Percentiles rank a stretch among this genome's conserved stretches.
phyloP scores from a whole-genome alignment of 2,329 filamentous ascomycete species.

The Ophiostoma pallidulum region DNA sequence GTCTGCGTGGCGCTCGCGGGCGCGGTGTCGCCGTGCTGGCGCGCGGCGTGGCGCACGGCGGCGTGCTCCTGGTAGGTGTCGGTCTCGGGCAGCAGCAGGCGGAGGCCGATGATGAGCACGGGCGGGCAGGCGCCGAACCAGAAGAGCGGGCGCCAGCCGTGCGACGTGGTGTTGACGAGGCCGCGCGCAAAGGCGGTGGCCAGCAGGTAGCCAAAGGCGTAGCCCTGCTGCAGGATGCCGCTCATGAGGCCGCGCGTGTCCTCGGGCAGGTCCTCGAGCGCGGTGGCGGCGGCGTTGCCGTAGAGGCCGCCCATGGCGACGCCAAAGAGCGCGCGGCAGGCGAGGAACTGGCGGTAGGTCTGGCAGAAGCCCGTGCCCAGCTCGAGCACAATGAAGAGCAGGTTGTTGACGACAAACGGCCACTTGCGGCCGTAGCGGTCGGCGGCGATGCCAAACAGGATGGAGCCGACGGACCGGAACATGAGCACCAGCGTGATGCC shows the following conservation, averaged over 20 bases:
- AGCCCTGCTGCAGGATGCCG: constrained; percentile 73
- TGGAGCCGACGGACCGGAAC: constrained; percentile 64
- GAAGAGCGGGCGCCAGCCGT: constrained; percentile 67
- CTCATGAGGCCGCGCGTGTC: constrained; percentile 71
- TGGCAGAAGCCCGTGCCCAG: constrained; percentile 62
- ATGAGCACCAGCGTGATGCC: constrained; percentile 69
- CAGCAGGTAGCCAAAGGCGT: constrained; percentile 30
- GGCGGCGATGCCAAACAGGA: constrained; percentile 64
- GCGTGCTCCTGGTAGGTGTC: constrained; percentile 14
- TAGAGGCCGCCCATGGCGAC: constrained; percentile 77
- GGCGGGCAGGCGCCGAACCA: constrained; percentile 62
- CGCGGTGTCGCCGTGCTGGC: constrained; percentile 36
- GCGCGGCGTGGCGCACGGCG: constrained; percentile 35
- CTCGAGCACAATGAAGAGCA: constrained; percentile 49
- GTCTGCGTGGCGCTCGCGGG: constrained; percentile 56
- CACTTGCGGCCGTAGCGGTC: constrained; percentile 76
- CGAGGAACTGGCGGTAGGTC: constrained; percentile 67
- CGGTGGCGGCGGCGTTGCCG: constrained; percentile 70
- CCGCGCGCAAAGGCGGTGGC: constrained; percentile 17
- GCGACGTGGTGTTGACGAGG: constrained; percentile 53
- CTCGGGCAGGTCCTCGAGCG: constrained; percentile 48
- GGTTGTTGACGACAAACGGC: constrained; percentile 75
- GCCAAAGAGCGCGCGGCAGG: constrained; percentile 62
- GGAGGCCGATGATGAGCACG: constrained; percentile 30
- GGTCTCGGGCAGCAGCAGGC: constrained; percentile 18